A percentile compares a stretch with the other conserved stretches of the same genome.
Conservation (phyloP, 1,139 yeast genomes). For the Saccharomycopsis hybrid region DNA sequence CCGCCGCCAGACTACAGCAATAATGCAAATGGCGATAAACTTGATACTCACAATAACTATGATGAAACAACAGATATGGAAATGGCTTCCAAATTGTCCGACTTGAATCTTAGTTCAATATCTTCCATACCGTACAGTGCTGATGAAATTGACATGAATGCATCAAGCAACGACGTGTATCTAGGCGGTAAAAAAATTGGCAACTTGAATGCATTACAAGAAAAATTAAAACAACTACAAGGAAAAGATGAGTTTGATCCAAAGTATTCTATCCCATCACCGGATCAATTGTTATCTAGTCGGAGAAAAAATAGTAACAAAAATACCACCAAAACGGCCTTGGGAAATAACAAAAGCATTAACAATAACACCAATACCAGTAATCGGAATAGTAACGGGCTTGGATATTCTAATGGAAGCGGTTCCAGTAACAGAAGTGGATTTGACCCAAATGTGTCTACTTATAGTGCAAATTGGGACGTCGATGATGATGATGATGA, state of each 20-base stretch:
- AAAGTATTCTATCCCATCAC: conserved; percentile 42
- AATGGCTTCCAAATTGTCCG: too few species aligned
- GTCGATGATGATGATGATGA: conserved; percentile 6
- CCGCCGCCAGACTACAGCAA: not conserved
- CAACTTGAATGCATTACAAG: conserved; percentile 10
- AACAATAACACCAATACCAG: too few species aligned
- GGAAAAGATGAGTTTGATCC: conserved; percentile 38
- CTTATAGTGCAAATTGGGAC: conserved; percentile 5
- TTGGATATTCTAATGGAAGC: too few species aligned
- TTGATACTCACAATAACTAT: too few species aligned
- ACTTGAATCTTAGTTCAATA: too few species aligned
- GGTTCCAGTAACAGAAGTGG: not conserved
- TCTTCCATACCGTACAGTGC: too few species aligned
- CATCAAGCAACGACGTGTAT: too few species aligned
- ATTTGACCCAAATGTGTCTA: conserved; percentile 3
- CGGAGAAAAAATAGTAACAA: conserved; percentile 28
- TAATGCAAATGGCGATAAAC: conserved; percentile 1
- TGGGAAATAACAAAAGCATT: too few species aligned
- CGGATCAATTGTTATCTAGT: conserved; percentile 33
- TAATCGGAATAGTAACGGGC: too few species aligned
- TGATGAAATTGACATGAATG: too few species aligned
- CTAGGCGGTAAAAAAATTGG: too few species aligned
- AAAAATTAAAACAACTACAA: conserved; percentile 8
- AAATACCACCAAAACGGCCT: conserved; percentile 10
- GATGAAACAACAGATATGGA: too few species aligned